Evolutionary conservation across 768 basidiomycete genomes (phyloP), one percentile per base, ranked within the genome.

Genomic region (Boletus subparvulus): DNA sequence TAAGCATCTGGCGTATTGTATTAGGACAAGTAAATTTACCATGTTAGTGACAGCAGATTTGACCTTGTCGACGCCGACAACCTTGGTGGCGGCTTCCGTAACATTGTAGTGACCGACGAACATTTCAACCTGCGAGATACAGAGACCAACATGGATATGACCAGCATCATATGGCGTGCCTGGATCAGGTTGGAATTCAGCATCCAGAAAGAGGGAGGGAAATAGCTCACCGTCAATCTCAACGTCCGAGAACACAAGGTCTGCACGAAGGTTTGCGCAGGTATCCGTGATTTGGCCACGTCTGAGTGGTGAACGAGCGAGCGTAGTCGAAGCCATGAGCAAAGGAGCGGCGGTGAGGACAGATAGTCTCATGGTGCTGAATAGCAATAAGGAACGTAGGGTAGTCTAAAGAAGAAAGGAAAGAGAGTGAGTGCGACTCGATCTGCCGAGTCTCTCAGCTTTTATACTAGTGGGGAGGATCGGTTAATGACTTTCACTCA

Each of bases 61-160:
- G 5, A 73, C 74, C 47, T 61, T 56, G 51, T 47, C 61, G 11
- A 42, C 28, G 26, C 70, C 70, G 12, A 68, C 61, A 11, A 69
- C 56, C 47, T 59, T 54, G 39, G 50, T 54, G 11, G 67, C 73
- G 21, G 52, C 53, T 39, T 67, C 54, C 14, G 66, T 60, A 26
- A 69, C 62, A 12, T 50, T 46, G 35, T 65, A 68, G 45, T 61
- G 61, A 28, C 62, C 47, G 41, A 74, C 44, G 47, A 75, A 65
- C 6, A 17, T 37, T 3, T 53, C 46, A 16, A 74, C 60, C 36
- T 65, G 61, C 3, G 74, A 69, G 30, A 67, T 21, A 26, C 75
- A 75, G 19, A 74, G 47, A 42, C 66, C 68, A 14, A 67, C 21
- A 26, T 69, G 56, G 52, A 76, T 57, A 43, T 44, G 68, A 39